These are phyloP conservation scores for Entrophospora sp. DNA, from an alignment of 192 early-diverging fungal species.

Conservation along the genomic window DNA sequence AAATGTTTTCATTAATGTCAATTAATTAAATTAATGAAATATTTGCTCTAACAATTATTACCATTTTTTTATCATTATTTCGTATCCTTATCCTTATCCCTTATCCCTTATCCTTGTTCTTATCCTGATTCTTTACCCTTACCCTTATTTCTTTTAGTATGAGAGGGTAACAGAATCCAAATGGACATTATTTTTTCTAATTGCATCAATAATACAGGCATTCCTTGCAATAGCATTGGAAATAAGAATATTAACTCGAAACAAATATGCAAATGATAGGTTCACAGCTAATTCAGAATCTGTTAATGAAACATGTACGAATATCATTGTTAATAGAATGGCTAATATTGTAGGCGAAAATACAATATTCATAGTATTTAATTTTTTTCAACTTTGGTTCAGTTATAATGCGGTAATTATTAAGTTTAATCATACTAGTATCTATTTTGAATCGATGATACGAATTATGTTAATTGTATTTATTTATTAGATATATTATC, in stretches of 20 bases:
- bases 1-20: too few relatives aligned
- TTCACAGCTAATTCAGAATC: neutral
- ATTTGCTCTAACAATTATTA: neutral
- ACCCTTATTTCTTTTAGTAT: neutral
- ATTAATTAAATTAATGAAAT: neutral
- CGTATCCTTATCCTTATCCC: neutral
- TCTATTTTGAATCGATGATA: neutral
- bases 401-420: neutral
- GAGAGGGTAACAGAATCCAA: neutral
- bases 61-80: neutral
- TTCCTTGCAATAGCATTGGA: neutral
- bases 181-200: slow-evolving; percentile 1
- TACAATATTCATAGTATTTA: neutral
- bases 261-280: neutral
- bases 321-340: neutral
- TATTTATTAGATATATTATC: neutral
- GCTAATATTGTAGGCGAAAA: slow-evolving; percentile 1
- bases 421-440: too few relatives aligned
- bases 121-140: neutral
- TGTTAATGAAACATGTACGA: neutral
- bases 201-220: neutral
- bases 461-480: neutral
- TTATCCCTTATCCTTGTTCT: neutral
- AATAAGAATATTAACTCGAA: neutral
- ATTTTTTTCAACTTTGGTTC: slow-evolving; percentile 2